Conservation (phyloP, 1,284 basidiomycete species). For the Cronartium quercuum region DNA sequence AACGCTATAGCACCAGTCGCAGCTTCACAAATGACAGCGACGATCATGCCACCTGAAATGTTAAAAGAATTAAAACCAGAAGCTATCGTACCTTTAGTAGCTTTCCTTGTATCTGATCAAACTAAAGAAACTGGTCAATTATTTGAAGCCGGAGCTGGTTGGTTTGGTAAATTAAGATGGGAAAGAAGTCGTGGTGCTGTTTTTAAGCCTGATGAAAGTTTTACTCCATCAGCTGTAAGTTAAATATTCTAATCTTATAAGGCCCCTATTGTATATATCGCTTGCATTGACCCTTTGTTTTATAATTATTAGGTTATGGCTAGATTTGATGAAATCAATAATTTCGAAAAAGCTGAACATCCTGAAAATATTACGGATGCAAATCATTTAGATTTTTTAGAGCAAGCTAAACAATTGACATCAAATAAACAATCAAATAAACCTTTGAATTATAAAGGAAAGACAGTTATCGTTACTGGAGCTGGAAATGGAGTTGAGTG, state of each 20-base stretch:
- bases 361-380: conserved; percentile 64
- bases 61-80: conserved; percentile 87
- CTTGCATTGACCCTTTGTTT: conserved; percentile 1
- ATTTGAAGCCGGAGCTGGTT: conserved; percentile 93
- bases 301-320: conserved; percentile 59
- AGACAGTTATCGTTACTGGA: conserved; percentile 91
- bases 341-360: conserved; percentile 69
- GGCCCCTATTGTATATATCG: neutral
- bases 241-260: too few relatives aligned
- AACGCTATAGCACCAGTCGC: conserved; percentile 81
- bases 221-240: conserved; percentile 85
- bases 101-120: conserved; percentile 51
- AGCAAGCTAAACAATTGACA: conserved; percentile 62
- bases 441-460: conserved; percentile 72
- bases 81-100: conserved; percentile 87
- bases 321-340: conserved; percentile 71
- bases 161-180: conserved; percentile 85
- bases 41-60: conserved; percentile 95
- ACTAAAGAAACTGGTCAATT: conserved; percentile 72
- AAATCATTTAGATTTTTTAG: conserved; percentile 57
- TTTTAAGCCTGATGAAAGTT: conserved; percentile 83
- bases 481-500: conserved; percentile 66
- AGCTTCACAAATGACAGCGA: conserved; percentile 53
- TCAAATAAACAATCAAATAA: conserved; percentile 68
- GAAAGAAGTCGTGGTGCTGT: conserved; percentile 76